A percentile compares a stretch with the other conserved stretches of the same genome.
phyloP scores from a whole-genome alignment of 495 filamentous ascomycete genomes.

The Neurospora sublineolata region DNA sequence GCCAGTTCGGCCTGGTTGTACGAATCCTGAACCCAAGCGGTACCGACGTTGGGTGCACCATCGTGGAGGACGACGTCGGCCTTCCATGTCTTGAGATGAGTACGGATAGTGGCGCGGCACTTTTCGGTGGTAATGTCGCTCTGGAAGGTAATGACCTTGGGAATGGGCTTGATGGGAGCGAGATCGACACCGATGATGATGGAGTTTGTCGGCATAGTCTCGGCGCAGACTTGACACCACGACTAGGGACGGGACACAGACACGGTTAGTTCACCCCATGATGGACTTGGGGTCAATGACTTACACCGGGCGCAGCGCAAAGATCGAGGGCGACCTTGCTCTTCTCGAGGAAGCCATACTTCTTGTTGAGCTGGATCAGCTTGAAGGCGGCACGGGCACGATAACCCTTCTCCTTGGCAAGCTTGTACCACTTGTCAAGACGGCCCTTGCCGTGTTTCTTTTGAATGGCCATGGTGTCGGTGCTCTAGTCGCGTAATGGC shows the following conservation, averaged over 20 bases:
- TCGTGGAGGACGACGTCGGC: slow-evolving; percentile 96
- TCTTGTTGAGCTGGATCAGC: slow-evolving; percentile 96
- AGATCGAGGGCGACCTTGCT: slow-evolving; percentile 93
- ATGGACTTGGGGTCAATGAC: slow-evolving; percentile 16
- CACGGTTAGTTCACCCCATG: background rate
- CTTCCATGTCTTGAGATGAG: slow-evolving; percentile 93
- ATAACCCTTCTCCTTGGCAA: slow-evolving; percentile 98
- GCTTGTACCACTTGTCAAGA: slow-evolving; percentile 83
- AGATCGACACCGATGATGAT: slow-evolving; percentile 94
- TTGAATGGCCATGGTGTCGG: slow-evolving; percentile 73
- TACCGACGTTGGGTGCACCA: slow-evolving; percentile 95
- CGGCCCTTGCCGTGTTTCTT: slow-evolving; percentile 99
- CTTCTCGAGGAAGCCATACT: slow-evolving; percentile 94
- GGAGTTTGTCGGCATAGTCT: slow-evolving; percentile 82
- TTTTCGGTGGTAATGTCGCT: slow-evolving; percentile 97
- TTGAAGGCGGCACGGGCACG: slow-evolving; percentile 95
- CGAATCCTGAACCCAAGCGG: slow-evolving; percentile 95
- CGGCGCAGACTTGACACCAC: slow-evolving; percentile 97
- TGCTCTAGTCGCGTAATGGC: slow-evolving; percentile 1
- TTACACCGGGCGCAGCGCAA: slow-evolving; percentile 87
- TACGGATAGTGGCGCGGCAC: slow-evolving; percentile 80
- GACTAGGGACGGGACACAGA: slow-evolving; percentile 41
- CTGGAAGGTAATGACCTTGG: slow-evolving; percentile 87
- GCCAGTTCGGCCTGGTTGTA: slow-evolving; percentile 96
- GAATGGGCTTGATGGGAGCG: slow-evolving; percentile 89